Base-by-base conservation (phyloP, 805 yeast species). In the Candida suzukii region DNA sequence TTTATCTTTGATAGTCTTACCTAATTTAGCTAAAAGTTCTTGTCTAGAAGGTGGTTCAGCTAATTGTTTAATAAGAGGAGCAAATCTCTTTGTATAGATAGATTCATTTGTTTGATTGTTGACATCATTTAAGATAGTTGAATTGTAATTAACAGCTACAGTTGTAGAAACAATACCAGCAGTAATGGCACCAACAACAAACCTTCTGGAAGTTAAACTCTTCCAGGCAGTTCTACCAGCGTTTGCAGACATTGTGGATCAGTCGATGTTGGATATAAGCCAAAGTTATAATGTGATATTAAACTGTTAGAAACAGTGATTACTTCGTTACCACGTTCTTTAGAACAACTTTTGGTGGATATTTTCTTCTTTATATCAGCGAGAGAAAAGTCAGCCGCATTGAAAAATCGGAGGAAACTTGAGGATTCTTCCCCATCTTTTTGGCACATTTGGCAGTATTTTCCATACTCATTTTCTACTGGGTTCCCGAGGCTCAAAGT, bases 1-100 rank as follows among this genome's bases (percentile, higher is more conserved):
- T 9, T 41, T 39, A 14, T 40, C 35, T 1, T 29, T 17, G 4
- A 52, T 31, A 7, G 56, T 47, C 14, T 51, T 44, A 3, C 66
- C 67, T 44, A 81, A 58, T 44, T 70, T 71, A 4, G 68, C 54
- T 39, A 83, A 47, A 45, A 81, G 58, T 37, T 74, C 76, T 3
- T 64, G 61, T 58, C 91, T 68, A 1, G 78, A 42, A 21, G 86
- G 85, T 39, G 83, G 82, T 16, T 70, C 50, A 4, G 71, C 66
- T 40, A 66, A 60, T 9, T 65, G 50, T 40, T 71, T 74, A 18
- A 63, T 52, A 39, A 79, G 61, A 3, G 83, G 76, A 37, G 62
- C 59, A 32, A 58, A 46, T 37, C 50, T 54, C 10, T 45, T 29
- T 13, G 39, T 33, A 25, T 36, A 36, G 2, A 19, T 10, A 14